A percentile compares a stretch with the other conserved stretches of the same genome.
Conservation (phyloP, 208 protist species). For the Leptomonas pyrrhocoris region DNA sequence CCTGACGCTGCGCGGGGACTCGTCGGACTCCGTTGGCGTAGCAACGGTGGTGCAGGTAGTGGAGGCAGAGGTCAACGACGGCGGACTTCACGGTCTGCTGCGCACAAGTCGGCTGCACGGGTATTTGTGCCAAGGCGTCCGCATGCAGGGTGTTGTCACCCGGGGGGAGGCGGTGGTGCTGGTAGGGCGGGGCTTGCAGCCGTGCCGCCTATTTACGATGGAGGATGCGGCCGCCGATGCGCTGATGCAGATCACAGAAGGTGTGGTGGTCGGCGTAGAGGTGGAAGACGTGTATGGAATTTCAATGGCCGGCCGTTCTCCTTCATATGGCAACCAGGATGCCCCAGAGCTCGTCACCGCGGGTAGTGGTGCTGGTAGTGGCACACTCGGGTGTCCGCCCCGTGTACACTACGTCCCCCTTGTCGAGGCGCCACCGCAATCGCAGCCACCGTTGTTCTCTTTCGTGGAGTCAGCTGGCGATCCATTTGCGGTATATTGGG, state of each 20-base stretch:
- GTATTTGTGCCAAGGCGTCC: slow-evolving; percentile 38
- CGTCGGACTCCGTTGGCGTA: slow-evolving; percentile 7
- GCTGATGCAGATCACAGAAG: slow-evolving; percentile 30
- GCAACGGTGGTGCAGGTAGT: slow-evolving; percentile 42
- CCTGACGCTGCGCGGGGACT: slow-evolving; percentile 35
- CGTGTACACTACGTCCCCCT: slow-evolving; percentile 36
- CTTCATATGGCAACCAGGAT: not conserved
- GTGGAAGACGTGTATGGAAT: slow-evolving; percentile 24
- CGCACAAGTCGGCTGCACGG: slow-evolving; percentile 9
- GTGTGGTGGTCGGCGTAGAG: slow-evolving; percentile 33
- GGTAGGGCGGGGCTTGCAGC: slow-evolving; percentile 30
- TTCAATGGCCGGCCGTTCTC: not conserved
- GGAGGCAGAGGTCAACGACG: slow-evolving; percentile 17
- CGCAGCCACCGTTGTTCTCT: not conserved
- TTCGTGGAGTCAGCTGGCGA: not conserved
- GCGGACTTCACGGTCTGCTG: slow-evolving; percentile 18
- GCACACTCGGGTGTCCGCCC: not conserved
- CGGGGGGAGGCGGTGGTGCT: slow-evolving; percentile 27
- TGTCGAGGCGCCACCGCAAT: not conserved
- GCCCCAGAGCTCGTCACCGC: not conserved
- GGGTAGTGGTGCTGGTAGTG: not conserved
- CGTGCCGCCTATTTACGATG: slow-evolving; percentile 38
- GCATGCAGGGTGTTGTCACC: slow-evolving; percentile 29
- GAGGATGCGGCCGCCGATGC: slow-evolving; percentile 18
- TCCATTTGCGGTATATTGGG: slow-evolving; percentile 33